These are phyloP conservation scores for Thermochaetoides dissita DNA, from an alignment of 2,329 filamentous ascomycete genomes.

Conservation along the genomic window DNA sequence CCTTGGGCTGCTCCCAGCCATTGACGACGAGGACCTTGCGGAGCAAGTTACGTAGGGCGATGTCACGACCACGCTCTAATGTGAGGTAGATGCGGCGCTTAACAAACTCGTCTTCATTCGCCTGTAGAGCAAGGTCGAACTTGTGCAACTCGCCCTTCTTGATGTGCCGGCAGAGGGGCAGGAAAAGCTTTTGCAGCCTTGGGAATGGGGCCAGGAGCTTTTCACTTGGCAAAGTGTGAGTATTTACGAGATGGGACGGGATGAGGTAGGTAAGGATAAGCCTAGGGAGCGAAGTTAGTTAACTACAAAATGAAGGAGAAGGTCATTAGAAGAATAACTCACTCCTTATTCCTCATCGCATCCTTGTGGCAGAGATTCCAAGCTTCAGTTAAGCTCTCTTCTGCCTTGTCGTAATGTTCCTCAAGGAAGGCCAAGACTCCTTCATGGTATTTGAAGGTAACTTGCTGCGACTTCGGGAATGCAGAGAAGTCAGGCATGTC, in stretches of 20 bases:
- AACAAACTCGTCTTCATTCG: slow-evolving; percentile 84
- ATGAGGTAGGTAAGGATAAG: slow-evolving; percentile 91
- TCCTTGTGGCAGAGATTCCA: slow-evolving; percentile 67
- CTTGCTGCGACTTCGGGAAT: slow-evolving; percentile 81
- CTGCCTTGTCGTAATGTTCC: slow-evolving; percentile 77
- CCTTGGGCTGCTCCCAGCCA: slow-evolving; percentile 63
- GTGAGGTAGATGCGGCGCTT: slow-evolving; percentile 89
- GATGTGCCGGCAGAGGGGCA: slow-evolving; percentile 65
- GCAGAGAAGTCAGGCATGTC: slow-evolving; percentile 69
- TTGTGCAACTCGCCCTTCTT: slow-evolving; percentile 66
- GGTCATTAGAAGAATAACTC: slow-evolving; percentile 18
- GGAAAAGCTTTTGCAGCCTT: slow-evolving; percentile 61
- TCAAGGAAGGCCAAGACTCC: slow-evolving; percentile 89
- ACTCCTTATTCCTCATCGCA: slow-evolving; percentile 69
- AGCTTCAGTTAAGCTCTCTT: slow-evolving; percentile 65
- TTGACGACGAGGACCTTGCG: slow-evolving; percentile 80
- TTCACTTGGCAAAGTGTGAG: slow-evolving; percentile 65
- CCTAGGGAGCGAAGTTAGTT: slow-evolving; percentile 27
- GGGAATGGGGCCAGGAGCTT: slow-evolving; percentile 62
- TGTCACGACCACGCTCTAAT: slow-evolving; percentile 79
- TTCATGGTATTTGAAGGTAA: slow-evolving; percentile 93
- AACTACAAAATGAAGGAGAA: too few relatives aligned
- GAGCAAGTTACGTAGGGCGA: slow-evolving; percentile 79
- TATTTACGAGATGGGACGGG: slow-evolving; percentile 80
- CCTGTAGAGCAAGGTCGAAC: slow-evolving; percentile 69